Evolutionary conservation across 2,329 filamentous ascomycete species (phyloP).

Genomic region (Penicillium sp.): DNA sequence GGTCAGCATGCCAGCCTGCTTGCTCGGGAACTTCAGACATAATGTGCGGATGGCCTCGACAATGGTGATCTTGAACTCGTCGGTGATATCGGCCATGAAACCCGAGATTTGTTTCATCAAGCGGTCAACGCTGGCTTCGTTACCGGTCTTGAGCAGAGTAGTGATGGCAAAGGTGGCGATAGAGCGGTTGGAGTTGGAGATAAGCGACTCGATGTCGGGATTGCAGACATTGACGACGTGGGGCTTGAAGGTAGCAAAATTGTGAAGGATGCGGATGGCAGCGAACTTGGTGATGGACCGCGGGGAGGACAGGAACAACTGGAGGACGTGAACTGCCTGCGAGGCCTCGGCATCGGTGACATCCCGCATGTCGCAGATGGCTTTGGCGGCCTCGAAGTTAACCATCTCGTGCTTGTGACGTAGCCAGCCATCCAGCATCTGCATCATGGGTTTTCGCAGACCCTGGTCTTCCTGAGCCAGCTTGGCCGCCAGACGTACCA

Average conservation of each 20-base stretch:
- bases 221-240: constrained; percentile 90
- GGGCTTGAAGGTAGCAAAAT: constrained; percentile 95
- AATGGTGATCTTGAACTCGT: constrained; percentile 99
- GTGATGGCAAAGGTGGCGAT: constrained; percentile 99
- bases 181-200: constrained; percentile 93
- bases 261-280: constrained; percentile 91
- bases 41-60: constrained; percentile 96
- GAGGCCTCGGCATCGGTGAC: constrained; percentile 87
- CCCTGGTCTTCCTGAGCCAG: constrained; percentile 88
- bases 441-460: constrained; percentile 92
- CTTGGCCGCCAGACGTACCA: constrained; percentile 89
- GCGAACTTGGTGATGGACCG: constrained; percentile 96
- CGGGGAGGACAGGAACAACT: constrained; percentile 94
- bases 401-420: constrained; percentile 99
- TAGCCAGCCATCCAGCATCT: constrained; percentile 92
- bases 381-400: constrained; percentile 98
- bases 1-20: constrained; percentile 95
- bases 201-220: constrained; percentile 92
- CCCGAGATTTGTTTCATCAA: constrained; percentile 98
- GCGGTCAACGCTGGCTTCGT: constrained; percentile 93
- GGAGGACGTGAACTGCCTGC: constrained; percentile 89
- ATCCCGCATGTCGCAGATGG: constrained; percentile 91
- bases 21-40: constrained; percentile 95
- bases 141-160: constrained; percentile 95
- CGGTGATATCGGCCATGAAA: constrained; percentile 98